Base-by-base conservation (phyloP, 306 rosid genomes). In the Purshia tridentata region DNA sequence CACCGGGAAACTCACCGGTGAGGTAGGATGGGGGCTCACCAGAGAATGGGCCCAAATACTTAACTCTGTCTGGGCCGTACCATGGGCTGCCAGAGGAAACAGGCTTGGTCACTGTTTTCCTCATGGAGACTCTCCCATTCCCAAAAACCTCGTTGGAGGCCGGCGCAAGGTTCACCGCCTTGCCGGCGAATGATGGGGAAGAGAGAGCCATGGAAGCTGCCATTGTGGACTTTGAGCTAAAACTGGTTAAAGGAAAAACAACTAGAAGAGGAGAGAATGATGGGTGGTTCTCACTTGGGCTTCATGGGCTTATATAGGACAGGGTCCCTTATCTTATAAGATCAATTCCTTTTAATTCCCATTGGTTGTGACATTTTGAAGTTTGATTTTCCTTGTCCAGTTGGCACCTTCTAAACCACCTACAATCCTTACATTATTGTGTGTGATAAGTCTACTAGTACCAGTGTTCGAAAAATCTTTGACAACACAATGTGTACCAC, bases 41-140 rank as follows among this genome's bases (percentile, higher is more conserved):
- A 2, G 89, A 87, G 64, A 87, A 85, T 73, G 92, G 89, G 45
- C 91, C 91, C 89, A 87, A 82, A 74, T 87, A 87, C 78, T 84
- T 84, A 1, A 87, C 91, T 72, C 87, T 82, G 84, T 87, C 89
- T 2, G 91, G 91, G 41, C 88, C 91, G 77, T 84, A 87, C 91
- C 91, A 87, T 56, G 89, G 91, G 86, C 91, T 87, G 6, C 84
- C 81, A 0, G 89, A 84, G 72, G 91, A 41, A 39, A 44, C 81
- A 0, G 4, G 4, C 79, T n/a, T 84, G 23, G 9, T 0, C 35
- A 22, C 73, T 0, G 86, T 11, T 29, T 80, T 87, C 80, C 91
- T 87, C 91, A 87, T 87, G 74, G 68, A 49, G 72, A 87, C 15
- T 5, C 86, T 70, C 40, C 80, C 79, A 6, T 14, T 48, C 4